phyloP scores from a whole-genome alignment of 2,329 filamentous ascomycete species.

The Diplodia intermedia region DNA sequence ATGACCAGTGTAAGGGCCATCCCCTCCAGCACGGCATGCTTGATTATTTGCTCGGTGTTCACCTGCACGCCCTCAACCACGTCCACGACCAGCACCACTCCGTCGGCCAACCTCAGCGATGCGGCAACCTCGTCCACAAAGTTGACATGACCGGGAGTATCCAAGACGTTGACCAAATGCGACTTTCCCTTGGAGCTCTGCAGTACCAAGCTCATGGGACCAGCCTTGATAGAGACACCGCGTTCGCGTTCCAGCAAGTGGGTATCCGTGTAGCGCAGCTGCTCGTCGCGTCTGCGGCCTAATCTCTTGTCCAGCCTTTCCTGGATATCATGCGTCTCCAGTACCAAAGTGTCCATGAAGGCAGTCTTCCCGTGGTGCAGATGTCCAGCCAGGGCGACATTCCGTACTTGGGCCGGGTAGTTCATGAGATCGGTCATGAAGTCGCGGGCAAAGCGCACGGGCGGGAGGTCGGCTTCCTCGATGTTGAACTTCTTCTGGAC shows the following conservation, averaged over 20 bases:
- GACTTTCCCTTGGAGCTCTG: constrained; percentile 91
- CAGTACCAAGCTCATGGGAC: constrained; percentile 92
- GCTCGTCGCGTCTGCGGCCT: constrained; percentile 83
- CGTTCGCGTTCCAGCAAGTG: constrained; percentile 88
- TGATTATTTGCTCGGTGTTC: constrained; percentile 97
- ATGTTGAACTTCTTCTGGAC: constrained; percentile 96
- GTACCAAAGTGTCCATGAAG: constrained; percentile 96
- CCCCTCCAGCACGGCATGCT: constrained; percentile 88
- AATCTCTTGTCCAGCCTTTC: constrained; percentile 80
- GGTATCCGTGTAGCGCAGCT: constrained; percentile 92
- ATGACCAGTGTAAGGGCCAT: constrained; percentile 87
- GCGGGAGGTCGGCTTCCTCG: constrained; percentile 88
- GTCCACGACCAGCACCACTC: constrained; percentile 91
- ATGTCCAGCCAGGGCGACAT: constrained; percentile 90
- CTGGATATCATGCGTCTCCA: constrained; percentile 89
- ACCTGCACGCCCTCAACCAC: constrained; percentile 99
- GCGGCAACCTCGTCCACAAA: constrained; percentile 97
- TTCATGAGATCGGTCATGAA: constrained; percentile 98
- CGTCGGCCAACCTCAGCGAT: constrained; percentile 84
- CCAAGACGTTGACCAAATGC: constrained; percentile 90
- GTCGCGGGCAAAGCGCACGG: constrained; percentile 83
- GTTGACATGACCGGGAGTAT: constrained; percentile 97
- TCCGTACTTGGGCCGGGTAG: constrained; percentile 92
- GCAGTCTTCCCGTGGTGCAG: constrained; percentile 97
- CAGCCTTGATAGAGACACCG: constrained; percentile 88